Conservation (phyloP, 768 basidiomycete genomes). For the Calocera cornea region DNA sequence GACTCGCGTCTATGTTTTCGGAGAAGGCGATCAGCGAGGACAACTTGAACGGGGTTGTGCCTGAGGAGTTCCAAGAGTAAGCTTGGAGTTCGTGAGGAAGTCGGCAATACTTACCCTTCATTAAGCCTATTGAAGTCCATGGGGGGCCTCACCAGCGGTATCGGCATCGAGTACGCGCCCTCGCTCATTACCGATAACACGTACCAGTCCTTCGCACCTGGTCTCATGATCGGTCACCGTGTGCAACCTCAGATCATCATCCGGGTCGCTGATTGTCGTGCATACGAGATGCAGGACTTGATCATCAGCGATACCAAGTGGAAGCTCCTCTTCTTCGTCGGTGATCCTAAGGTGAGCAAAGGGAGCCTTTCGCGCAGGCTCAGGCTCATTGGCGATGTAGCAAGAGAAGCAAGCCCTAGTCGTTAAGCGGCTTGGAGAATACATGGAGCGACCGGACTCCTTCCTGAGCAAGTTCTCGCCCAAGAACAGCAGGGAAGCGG, state of each 20-base stretch:
- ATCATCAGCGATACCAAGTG: constrained; percentile 40
- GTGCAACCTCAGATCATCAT: constrained; percentile 38
- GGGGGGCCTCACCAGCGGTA: constrained; percentile 26
- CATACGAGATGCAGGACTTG: constrained; percentile 41
- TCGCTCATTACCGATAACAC: constrained; percentile 32
- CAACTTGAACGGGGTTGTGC: constrained; percentile 33
- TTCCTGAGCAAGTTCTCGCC: constrained; percentile 26
- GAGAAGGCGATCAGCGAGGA: constrained; percentile 43
- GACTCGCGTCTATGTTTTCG: constrained; percentile 54
- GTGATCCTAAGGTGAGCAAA: constrained; percentile 25
- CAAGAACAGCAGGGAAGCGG: constrained; percentile 16
- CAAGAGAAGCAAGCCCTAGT: constrained; percentile 21
- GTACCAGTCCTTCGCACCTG: constrained; percentile 29
- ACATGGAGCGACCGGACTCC: constrained; percentile 20
- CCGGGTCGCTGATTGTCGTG: constrained; percentile 39
- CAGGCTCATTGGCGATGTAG: neutral
- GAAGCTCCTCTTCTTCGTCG: constrained; percentile 44
- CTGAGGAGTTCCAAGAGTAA: constrained; percentile 37
- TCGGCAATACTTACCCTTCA: neutral
- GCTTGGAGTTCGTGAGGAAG: constrained; percentile 9
- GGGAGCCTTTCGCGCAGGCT: neutral
- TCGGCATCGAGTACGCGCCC: constrained; percentile 39
- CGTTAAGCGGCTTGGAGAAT: constrained; percentile 24
- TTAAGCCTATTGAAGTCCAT: neutral
- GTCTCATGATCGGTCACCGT: constrained; percentile 39